Percentiles rank a stretch among this genome's conserved stretches.
phyloP scores from a whole-genome alignment of 2,329 filamentous ascomycete genomes.

The Emmonsia crescens region DNA sequence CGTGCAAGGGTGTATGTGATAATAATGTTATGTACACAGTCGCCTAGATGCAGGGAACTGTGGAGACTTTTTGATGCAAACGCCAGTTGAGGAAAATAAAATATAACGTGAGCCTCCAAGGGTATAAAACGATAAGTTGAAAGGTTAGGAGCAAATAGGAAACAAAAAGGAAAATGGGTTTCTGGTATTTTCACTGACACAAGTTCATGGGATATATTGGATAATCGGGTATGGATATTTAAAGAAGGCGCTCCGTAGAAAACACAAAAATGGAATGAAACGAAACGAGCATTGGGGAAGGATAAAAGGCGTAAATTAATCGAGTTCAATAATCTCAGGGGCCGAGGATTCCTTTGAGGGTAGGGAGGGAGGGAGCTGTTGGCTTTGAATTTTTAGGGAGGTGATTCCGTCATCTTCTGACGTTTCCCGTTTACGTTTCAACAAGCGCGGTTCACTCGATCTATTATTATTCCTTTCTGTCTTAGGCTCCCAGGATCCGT shows the following conservation, averaged over 20 bases:
- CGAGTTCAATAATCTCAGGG: slow-evolving; percentile 13
- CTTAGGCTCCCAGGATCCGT: slow-evolving; percentile 56
- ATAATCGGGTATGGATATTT: neutral
- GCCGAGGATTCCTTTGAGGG: neutral
- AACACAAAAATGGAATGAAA: neutral
- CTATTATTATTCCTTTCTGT: slow-evolving; percentile 14
- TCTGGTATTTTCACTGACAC: too few relatives aligned
- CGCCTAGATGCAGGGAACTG: neutral
- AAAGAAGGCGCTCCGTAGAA: neutral
- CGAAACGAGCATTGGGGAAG: neutral
- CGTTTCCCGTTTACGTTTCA: neutral
- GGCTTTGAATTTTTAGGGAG: neutral
- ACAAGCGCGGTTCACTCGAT: neutral
- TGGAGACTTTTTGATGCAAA: neutral
- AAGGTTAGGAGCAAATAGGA: neutral
- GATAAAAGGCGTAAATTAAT: slow-evolving; percentile 3
- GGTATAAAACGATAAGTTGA: neutral
- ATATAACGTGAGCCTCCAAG: neutral
- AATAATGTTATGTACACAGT: neutral
- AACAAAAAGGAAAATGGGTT: too few relatives aligned
- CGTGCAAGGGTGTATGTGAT: neutral
- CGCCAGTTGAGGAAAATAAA: neutral
- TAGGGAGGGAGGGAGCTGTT: neutral
- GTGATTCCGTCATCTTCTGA: neutral
- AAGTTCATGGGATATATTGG: too few relatives aligned